These are phyloP conservation scores for Trichosporon inkin DNA, from an alignment of 1,284 basidiomycete genomes.

Conservation along the genomic window DNA sequence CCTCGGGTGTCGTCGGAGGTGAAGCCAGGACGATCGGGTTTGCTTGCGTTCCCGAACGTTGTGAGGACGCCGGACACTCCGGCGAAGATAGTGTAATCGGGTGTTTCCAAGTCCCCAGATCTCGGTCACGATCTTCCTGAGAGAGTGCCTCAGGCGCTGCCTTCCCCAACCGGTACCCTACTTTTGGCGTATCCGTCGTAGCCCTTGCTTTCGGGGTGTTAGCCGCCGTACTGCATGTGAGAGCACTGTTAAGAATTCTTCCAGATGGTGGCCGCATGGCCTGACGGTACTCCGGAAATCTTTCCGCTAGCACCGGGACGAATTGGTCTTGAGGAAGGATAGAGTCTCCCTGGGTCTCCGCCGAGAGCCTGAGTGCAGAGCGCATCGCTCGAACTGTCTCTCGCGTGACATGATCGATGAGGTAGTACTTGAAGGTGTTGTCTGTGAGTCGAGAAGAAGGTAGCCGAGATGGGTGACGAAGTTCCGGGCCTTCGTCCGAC, in stretches of 20 bases:
- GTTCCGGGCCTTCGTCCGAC: slow-evolving; percentile 20
- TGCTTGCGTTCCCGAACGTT: background rate
- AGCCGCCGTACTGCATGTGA: background rate
- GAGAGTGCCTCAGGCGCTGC: background rate
- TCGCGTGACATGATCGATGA: slow-evolving; percentile 40
- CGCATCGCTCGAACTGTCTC: slow-evolving; percentile 18
- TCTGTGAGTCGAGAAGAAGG: slow-evolving; percentile 37
- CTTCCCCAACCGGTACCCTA: background rate
- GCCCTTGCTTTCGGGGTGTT: background rate
- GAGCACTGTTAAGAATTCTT: background rate
- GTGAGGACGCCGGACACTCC: background rate
- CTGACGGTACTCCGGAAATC: slow-evolving; percentile 1
- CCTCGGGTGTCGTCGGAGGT: slow-evolving; percentile 4
- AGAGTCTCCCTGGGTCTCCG: background rate
- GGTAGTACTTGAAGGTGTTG: slow-evolving; percentile 40
- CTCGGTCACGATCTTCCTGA: background rate
- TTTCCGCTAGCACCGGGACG: background rate
- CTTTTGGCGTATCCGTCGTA: background rate
- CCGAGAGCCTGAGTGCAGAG: background rate
- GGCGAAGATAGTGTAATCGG: background rate
- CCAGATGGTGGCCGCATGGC: background rate
- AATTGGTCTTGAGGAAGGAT: background rate
- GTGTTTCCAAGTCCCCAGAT: background rate
- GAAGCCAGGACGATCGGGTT: background rate
- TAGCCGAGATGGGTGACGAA: slow-evolving; percentile 35